Base-by-base conservation (phyloP, 139 green algal genomes). In the Diplosphaera chodatii region DNA sequence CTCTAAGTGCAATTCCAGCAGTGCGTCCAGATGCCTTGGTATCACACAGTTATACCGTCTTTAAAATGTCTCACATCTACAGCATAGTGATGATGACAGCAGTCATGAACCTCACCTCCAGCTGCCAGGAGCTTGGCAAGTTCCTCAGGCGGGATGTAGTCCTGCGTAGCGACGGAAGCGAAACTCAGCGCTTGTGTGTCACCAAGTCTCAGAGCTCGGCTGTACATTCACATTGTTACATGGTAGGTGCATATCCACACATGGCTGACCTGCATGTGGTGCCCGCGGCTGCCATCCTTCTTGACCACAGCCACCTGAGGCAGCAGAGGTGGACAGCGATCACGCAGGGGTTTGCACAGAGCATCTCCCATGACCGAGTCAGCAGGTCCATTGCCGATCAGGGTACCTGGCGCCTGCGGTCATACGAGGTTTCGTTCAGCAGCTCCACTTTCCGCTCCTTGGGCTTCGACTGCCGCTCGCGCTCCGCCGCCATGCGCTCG, bases 91-190 rank as follows among this genome's bases (percentile, higher is more conserved):
- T 48, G 6, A 48, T 6, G 37, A 48, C 37, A 48, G 37, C 10
- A 48, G 37, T 10, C 37, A 25, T 10, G 48, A 10, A 25, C n/a
- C 48, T 59, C 48, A 59, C 48, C 48, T n/a, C 48, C 48, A 25
- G 48, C 48, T 27, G 81, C 74, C 66, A 92, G 73, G 40, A 93
- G 81, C 70, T 86, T 84, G 23, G 83, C 82, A 21, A 93, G 74
- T 73, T 93, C 87, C 67, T 93, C 88, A 25, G 84, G 69, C 10
- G 88, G 88, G 32, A 92, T 92, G 78, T 80, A 92, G 63, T 92
- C 87, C 66, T 85, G 67, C 1, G 4, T 4, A 15, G 8, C 10
- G 63, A n/a, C 55, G 66, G n/a, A 68, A 3, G 1, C 40, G n/a
- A 13, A 68, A 40, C 1, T 40, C 21, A n/a, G n/a, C n/a, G n/a